A percentile compares a stretch with the other conserved stretches of the same genome.
Evolutionary conservation across 495 filamentous ascomycete species (phyloP).

Genomic region (Symbiotaphrina buchneri): DNA sequence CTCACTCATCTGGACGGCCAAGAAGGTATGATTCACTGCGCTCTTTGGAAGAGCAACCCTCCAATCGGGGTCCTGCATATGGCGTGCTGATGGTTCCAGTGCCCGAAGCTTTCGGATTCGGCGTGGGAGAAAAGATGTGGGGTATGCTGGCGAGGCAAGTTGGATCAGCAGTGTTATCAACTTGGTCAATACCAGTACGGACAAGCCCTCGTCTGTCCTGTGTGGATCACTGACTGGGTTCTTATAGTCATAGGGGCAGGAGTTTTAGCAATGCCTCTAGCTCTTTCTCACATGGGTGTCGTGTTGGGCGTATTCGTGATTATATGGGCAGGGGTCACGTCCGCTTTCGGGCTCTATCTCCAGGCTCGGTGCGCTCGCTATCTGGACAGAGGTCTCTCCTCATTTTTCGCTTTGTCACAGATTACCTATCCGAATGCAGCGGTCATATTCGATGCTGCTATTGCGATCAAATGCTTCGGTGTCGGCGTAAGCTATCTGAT

Average conservation of each 20-base stretch:
- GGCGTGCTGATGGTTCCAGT: constrained; percentile 8
- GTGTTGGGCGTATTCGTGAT: constrained; percentile 63
- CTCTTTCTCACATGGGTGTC: constrained; percentile 82
- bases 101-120: constrained; percentile 17
- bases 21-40: constrained; percentile 9
- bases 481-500: constrained; percentile 95
- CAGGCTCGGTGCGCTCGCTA: constrained; percentile 84
- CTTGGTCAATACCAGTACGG: constrained; percentile 75
- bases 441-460: constrained; percentile 86
- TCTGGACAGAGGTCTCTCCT: constrained; percentile 56
- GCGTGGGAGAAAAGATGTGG: constrained; percentile 27
- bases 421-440: constrained; percentile 93
- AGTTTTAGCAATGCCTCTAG: constrained; percentile 82
- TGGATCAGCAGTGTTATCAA: constrained; percentile 90
- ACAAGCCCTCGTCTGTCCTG: constrained; percentile 3
- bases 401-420: constrained; percentile 88
- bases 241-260: constrained; percentile 71
- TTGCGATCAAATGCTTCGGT: constrained; percentile 93
- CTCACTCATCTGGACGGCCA: constrained; percentile 12
- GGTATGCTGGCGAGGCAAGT: constrained; percentile 46
- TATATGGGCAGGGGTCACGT: constrained; percentile 69
- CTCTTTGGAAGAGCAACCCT: not conserved
- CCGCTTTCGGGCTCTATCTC: constrained; percentile 85
- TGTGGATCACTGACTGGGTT: constrained; percentile 5
- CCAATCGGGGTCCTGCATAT: constrained; percentile 4